Base-by-base conservation (phyloP, 2,329 filamentous ascomycete genomes). In the Claviceps capensis region DNA sequence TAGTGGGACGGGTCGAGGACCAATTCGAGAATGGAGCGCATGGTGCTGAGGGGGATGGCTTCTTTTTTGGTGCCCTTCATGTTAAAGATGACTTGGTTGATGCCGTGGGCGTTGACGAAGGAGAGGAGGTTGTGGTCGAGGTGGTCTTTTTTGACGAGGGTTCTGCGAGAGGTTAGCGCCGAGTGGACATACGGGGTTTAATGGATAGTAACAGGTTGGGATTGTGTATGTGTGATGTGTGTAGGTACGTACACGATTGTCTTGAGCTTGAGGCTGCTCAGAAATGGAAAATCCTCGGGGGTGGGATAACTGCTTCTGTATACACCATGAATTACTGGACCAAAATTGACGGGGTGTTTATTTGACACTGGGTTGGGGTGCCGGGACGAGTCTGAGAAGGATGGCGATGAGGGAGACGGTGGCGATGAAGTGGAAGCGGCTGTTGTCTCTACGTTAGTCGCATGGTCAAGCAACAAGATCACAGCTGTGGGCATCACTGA, bases 11-110 rank as follows among this genome's bases (percentile, higher is more conserved):
- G 76, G 61, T 94, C 79, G 50, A 91, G 73, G 42, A 91, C 77
- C 43, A 91, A 70, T 13, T 78, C 72, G 23, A 95, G 74, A 46
- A 91, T 88, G 7, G 78, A 71, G 55, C 77, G 75, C 76, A 95
- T 88, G 26, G 82, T 80, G 45, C 73, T 67, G 7, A 79, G 63
- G 0, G 85, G 78, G 38, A 88, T 88, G 8, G 76, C 75, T 51
- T 83, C 74, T 59, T 90, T 89, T 67, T 96, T 95, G 58, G 94
- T 95, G n/a, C 89, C 85, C 55, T 83, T 79, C 73, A 96, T 86
- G 58, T 83, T 78, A 61, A 95, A 84, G 43, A 86, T 74, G 57
- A 82, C 72, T 59, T 94, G 88, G 45, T 75, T 75, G 61, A 95
- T 91, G 55, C 74, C 75, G 58, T 85, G 80, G 5, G 71, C 66